Evolutionary conservation across 2,329 filamentous ascomycete species (phyloP).

Genomic region (Sordariomycetes sp.): DNA sequence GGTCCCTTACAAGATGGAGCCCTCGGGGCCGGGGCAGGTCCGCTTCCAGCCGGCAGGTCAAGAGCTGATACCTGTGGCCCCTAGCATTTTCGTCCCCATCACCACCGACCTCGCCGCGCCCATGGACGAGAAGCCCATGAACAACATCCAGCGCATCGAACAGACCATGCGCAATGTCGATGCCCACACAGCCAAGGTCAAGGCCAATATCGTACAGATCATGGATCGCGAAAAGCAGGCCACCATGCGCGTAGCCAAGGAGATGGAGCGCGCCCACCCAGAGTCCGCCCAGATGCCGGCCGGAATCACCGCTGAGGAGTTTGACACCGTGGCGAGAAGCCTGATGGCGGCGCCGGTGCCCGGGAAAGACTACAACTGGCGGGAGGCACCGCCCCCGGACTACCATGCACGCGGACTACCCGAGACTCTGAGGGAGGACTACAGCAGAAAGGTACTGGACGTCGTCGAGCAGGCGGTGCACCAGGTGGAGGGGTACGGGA

Average conservation of each 20-base stretch:
- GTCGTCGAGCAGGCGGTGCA: constrained; percentile 6
- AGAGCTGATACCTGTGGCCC: constrained; percentile 12
- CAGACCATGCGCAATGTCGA: constrained; percentile 4
- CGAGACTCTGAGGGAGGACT: constrained; percentile 2
- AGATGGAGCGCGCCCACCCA: constrained; percentile 1
- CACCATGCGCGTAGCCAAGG: constrained; percentile 3
- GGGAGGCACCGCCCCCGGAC: neutral
- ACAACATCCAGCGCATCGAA: constrained; percentile 1
- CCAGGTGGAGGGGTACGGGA: constrained; percentile 7
- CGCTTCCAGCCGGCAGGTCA: constrained; percentile 6
- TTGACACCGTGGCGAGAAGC: neutral
- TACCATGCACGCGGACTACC: neutral
- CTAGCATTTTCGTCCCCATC: constrained; percentile 24
- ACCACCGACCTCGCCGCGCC: constrained; percentile 11
- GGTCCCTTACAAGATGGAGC: constrained; percentile 1
- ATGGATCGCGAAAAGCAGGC: constrained; percentile 3
- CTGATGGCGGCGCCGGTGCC: neutral
- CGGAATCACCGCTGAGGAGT: constrained; percentile 3
- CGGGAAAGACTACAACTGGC: neutral
- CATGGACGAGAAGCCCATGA: constrained; percentile 7
- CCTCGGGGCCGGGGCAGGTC: neutral
- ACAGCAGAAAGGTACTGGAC: neutral
- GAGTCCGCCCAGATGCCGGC: neutral
- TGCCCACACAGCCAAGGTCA: constrained; percentile 6
- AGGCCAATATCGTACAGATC: constrained; percentile 6